Conservation (phyloP, 2,329 filamentous ascomycete genomes). For the Ophiocordyceps camponoti-leonardi region DNA sequence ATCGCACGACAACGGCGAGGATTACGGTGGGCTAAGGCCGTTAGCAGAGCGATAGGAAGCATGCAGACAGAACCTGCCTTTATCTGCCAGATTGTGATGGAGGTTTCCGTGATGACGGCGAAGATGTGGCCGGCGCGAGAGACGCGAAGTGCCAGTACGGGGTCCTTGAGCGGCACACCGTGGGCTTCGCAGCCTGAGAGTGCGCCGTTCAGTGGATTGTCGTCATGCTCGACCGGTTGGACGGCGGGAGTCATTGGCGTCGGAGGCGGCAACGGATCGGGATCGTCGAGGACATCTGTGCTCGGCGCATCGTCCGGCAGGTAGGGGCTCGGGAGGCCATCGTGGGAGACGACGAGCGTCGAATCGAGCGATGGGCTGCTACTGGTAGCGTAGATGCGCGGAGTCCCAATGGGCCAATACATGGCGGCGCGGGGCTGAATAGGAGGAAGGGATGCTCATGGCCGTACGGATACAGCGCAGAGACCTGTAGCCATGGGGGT, state of each 20-base stretch:
- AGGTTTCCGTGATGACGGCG: slow-evolving; percentile 68
- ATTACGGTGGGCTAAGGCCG: slow-evolving; percentile 61
- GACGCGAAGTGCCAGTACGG: slow-evolving; percentile 57
- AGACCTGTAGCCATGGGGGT: slow-evolving; percentile 3
- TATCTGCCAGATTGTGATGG: slow-evolving; percentile 91
- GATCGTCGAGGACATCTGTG: slow-evolving; percentile 14
- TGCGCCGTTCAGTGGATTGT: slow-evolving; percentile 9
- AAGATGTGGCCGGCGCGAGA: slow-evolving; percentile 71
- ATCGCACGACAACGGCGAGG: slow-evolving; percentile 71
- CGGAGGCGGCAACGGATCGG: slow-evolving; percentile 16
- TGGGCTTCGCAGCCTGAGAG: slow-evolving; percentile 9
- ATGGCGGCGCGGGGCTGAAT: slow-evolving; percentile 30
- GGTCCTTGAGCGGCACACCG: slow-evolving; percentile 35
- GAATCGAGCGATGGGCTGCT: slow-evolving; percentile 39
- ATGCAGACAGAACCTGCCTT: slow-evolving; percentile 40
- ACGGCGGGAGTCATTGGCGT: slow-evolving; percentile 41
- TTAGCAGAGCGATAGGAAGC: neutral
- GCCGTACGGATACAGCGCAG: slow-evolving; percentile 4
- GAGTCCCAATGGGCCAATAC: slow-evolving; percentile 85
- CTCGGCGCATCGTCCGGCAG: slow-evolving; percentile 9
- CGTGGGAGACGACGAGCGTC: slow-evolving; percentile 36
- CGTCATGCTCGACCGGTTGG: slow-evolving; percentile 39
- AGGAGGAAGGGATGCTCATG: slow-evolving; percentile 7
- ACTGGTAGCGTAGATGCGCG: slow-evolving; percentile 65
- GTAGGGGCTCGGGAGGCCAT: slow-evolving; percentile 32